Evolutionary conservation across 805 yeast genomes (phyloP).

Genomic region (Suhomyces sp.): DNA sequence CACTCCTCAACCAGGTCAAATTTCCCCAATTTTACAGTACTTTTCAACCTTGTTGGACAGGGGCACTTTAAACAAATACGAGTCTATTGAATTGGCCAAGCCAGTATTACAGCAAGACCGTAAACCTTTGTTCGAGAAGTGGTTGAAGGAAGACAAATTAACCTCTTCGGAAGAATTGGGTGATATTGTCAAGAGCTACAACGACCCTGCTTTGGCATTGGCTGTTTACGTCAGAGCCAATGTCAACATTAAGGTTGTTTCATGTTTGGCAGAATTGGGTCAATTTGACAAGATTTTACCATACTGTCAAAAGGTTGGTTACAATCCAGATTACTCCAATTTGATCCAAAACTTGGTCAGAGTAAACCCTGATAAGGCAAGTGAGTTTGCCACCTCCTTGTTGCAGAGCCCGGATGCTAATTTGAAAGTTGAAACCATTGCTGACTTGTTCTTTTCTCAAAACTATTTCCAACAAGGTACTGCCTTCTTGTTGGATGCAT

Average conservation of each 20-base stretch:
- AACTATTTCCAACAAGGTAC: constrained; percentile 97
- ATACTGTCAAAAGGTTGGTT: constrained; percentile 84
- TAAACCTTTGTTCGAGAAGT: constrained; percentile 88
- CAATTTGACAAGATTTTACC: constrained; percentile 96
- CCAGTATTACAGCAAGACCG: constrained; percentile 96
- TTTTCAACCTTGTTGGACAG: constrained; percentile 87
- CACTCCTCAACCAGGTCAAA: constrained; percentile 91
- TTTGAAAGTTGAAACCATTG: constrained; percentile 79
- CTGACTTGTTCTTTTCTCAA: constrained; percentile 92
- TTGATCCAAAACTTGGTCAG: constrained; percentile 88
- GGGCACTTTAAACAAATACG: constrained; percentile 90
- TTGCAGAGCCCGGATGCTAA: constrained; percentile 56
- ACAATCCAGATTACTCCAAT: constrained; percentile 85
- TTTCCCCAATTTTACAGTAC: constrained; percentile 91
- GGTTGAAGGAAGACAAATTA: constrained; percentile 92
- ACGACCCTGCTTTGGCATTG: constrained; percentile 78
- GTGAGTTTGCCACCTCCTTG: constrained; percentile 91
- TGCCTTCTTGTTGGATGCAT: constrained; percentile 91
- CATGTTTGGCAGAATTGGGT: constrained; percentile 89
- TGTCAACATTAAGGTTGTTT: constrained; percentile 83
- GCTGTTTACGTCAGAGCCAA: constrained; percentile 86
- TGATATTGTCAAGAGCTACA: constrained; percentile 84
- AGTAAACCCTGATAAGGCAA: constrained; percentile 95
- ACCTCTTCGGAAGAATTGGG: constrained; percentile 97
- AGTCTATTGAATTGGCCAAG: constrained; percentile 89